Evolutionary conservation across 148 eudicot genomes (phyloP), one percentile per base, ranked within the genome.

Genomic region (Cornus kousa): DNA sequence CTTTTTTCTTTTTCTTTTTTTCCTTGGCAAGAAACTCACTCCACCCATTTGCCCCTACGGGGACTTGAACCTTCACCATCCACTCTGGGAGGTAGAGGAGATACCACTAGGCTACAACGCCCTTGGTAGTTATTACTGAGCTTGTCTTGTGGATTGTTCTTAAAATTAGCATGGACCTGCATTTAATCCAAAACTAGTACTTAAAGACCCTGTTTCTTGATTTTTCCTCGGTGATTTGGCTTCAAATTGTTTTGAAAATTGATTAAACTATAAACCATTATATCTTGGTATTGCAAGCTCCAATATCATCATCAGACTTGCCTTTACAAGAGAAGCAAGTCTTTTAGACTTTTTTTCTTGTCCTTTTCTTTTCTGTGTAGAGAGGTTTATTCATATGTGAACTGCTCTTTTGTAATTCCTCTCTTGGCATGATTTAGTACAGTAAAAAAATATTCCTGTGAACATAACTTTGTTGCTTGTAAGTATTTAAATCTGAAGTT

Each of bases 401-500:
- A 9, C 13, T 50, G 71, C n/a, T 1, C 19, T 46, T 71, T 22
- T 8, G 10, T 71, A 55, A 7, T 55, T 71, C 32, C 14, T n/a
- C 14, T n/a, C 43, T 43, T 71, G 73, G 57, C 31, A 39, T 71
- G 9, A 11, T 39, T 71, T 71, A 12, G 14, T 53, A 53, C 37
- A 6, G 67, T 31, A n/a, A 60, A 66, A 28, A 57, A 31, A 33
- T 65, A 62, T 72, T 43, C 10, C 28, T 72, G 68, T 64, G 11
- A 14, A 65, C 17, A 48, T 22, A 6, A 6, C 3, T 23, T 19
- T 60, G 24, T 70, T 14, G 20, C 33, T 76, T 60, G 23, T 14
- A 46, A 24, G 7, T 66, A 53, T 48, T 75, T 43, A 48, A 62
- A 32, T 71, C 73, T 50, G 67, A 73, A 67, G 19, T 70, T 35